Base-by-base conservation (phyloP, 257 asterid species). In the Plantago major region DNA sequence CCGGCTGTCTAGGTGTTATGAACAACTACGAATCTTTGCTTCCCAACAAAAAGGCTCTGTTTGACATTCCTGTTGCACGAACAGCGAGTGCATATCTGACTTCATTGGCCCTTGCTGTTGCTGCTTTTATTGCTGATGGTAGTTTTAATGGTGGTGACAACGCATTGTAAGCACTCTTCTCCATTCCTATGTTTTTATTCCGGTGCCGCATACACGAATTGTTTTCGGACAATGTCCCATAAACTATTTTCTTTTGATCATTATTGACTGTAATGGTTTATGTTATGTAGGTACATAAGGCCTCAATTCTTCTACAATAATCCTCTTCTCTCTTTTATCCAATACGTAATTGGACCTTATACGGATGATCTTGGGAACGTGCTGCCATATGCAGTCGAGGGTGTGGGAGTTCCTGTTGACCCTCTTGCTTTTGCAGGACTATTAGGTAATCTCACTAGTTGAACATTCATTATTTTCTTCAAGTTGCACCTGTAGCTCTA, bases 351-450 rank as follows among this genome's bases (percentile, higher is more conserved):
- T 6, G 96, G 97, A 46, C 96, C 97, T 16, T 90, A 90, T 67
- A 54, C 95, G 3, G 97, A 90, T 42, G 96, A 90, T 68, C 88
- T 90, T 30, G 96, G 95, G 37, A 87, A 85, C 43, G 95, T 90
- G 70, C 78, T 90, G 43, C 97, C 97, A 5, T 83, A 87, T 66
- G 97, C 97, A 11, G 97, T 90, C 61, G 90, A 85, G 80, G 97
- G 97, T 13, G 89, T 90, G 10, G 97, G 97, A 50, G 97, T 87
- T 64, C 97, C 97, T n/a, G 91, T 84, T 9, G 96, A 90, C 62
- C 97, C 97, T 30, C 96, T 90, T 55, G 97, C 97, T 46, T 90
- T 90, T 69, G 97, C 97, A 44, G 97, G 97, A 30, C 83, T 90
- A 37, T 74, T 90, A 76, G 97, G 97, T 87, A 46, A 64, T 7